Percentiles rank a stretch among this genome's conserved stretches.
These are phyloP conservation scores for Sporisorium exsertum DNA, from an alignment of 1,284 basidiomycete genomes.

Conservation along the genomic window DNA sequence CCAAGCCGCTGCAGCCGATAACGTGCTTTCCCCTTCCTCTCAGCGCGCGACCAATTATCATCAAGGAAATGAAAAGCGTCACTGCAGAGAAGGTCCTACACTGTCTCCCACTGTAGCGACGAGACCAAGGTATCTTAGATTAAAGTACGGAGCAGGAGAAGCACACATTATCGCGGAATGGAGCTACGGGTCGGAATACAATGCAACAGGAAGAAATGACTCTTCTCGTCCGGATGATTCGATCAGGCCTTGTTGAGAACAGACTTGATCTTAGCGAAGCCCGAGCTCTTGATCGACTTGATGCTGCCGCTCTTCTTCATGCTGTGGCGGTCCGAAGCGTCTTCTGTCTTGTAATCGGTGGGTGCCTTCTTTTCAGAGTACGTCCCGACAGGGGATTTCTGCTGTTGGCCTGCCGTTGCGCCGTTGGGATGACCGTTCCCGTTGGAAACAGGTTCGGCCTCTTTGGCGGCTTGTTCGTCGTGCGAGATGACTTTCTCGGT, in stretches of 20 bases:
- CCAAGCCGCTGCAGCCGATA: slow-evolving; percentile 3
- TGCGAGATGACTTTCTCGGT: slow-evolving; percentile 48
- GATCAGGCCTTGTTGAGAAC: slow-evolving; percentile 35
- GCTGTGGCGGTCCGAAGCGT: slow-evolving; percentile 19
- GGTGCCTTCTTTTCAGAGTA: slow-evolving; percentile 11
- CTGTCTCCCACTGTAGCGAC: neutral
- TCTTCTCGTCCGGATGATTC: neutral
- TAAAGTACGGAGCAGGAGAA: slow-evolving; percentile 3
- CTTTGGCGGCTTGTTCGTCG: slow-evolving; percentile 42
- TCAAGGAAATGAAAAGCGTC: neutral
- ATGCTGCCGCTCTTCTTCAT: slow-evolving; percentile 28
- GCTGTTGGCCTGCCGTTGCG: neutral
- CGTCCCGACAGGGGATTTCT: slow-evolving; percentile 2
- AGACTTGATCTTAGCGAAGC: slow-evolving; percentile 48
- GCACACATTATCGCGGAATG: slow-evolving; percentile 6
- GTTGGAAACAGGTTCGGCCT: slow-evolving; percentile 7
- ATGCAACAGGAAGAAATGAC: neutral
- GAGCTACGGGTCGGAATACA: neutral
- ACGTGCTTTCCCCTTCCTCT: slow-evolving; percentile 1
- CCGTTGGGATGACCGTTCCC: slow-evolving; percentile 16
- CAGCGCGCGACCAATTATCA: neutral
- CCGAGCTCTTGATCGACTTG: slow-evolving; percentile 32
- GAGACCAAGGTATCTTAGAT: slow-evolving; percentile 12
- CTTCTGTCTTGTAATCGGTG: slow-evolving; percentile 42
- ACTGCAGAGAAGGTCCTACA: neutral